Base-by-base conservation (phyloP, 805 yeast genomes). In the Saccharomyces kudriavzevii region DNA sequence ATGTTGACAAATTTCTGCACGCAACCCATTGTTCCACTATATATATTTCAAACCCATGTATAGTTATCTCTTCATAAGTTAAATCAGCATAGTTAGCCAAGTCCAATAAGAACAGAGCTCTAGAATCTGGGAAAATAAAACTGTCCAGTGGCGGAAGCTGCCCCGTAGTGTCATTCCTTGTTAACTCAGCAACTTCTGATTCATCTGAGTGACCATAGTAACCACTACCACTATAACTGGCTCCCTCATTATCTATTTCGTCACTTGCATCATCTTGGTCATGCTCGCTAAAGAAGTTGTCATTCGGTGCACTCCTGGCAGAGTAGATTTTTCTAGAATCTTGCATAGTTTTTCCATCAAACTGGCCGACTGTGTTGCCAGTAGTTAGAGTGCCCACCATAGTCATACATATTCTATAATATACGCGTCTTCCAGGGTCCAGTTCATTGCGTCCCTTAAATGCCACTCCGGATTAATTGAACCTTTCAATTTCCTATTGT, bases 1-100 rank as follows among this genome's bases (percentile, higher is more conserved):
- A 77, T 1, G 85, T 77, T 27, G 87, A 83, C 11, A 82, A 72
- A 45, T 79, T 75, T 47, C 98, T 74, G 54, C 83, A 84, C 35
- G 85, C 77, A 2, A 87, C 85, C 99, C 99, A 94, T 68, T 92
- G 97, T 67, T 94, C 98, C 11, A 92, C 96, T 40, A 94, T 75
- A 67, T 94, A 94, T 14, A 87, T 79, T 69, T 94, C 98, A 65
- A 86, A 89, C 1, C 99, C 98, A 1, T 74, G 62, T 26, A 85
- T 74, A 9, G 69, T 71, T 5, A 82, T 69, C 52, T 74, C 77
- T 48, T 79, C 80, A 40, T 76, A 80, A 4, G 54, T 53, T 55
- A 74, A 68, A 50, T 73, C 77, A 48, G 68, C 66, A 13, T 70
- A 61, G 55, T 74, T 69, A 45, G 73, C 77, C 51, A 74, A 62